phyloP scores from a whole-genome alignment of 139 green algal genomes.

The Picocystis salinarum region DNA sequence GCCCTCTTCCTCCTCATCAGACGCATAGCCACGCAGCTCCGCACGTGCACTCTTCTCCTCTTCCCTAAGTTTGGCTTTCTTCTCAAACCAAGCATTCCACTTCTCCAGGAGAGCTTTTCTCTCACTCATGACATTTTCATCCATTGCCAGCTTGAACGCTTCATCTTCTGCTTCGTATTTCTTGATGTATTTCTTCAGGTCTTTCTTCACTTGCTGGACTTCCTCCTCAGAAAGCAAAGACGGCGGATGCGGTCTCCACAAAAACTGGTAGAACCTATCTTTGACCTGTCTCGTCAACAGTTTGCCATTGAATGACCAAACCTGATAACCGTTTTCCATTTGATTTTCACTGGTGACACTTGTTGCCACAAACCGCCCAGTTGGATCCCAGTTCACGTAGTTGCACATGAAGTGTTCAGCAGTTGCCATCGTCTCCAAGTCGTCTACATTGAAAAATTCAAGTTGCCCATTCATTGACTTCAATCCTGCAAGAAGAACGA shows the following conservation, averaged over 20 bases:
- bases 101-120: slow-evolving; percentile 42
- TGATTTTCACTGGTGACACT: slow-evolving; percentile 63
- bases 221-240: slow-evolving; percentile 63
- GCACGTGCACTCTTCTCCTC: slow-evolving; percentile 1
- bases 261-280: slow-evolving; percentile 85
- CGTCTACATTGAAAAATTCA: slow-evolving; percentile 92
- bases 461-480: slow-evolving; percentile 81
- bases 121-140: slow-evolving; percentile 53
- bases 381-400: slow-evolving; percentile 85
- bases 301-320: slow-evolving; percentile 82
- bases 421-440: slow-evolving; percentile 62
- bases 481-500: slow-evolving; percentile 25
- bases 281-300: slow-evolving; percentile 52
- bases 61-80: slow-evolving; percentile 10
- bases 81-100: slow-evolving; percentile 33
- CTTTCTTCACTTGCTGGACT: slow-evolving; percentile 74
- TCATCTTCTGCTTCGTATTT: slow-evolving; percentile 86
- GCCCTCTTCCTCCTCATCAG: slow-evolving; percentile 19
- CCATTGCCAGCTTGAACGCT: slow-evolving; percentile 35
- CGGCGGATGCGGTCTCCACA: slow-evolving; percentile 75
- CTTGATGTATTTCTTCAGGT: slow-evolving; percentile 82
- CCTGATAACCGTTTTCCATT: slow-evolving; percentile 94
- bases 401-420: slow-evolving; percentile 95
- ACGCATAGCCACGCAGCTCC: slow-evolving; percentile 6
- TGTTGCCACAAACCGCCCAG: slow-evolving; percentile 74